Evolutionary conservation across 305 asterid genomes (phyloP).

Genomic region (Solanum aculeatissimum): DNA sequence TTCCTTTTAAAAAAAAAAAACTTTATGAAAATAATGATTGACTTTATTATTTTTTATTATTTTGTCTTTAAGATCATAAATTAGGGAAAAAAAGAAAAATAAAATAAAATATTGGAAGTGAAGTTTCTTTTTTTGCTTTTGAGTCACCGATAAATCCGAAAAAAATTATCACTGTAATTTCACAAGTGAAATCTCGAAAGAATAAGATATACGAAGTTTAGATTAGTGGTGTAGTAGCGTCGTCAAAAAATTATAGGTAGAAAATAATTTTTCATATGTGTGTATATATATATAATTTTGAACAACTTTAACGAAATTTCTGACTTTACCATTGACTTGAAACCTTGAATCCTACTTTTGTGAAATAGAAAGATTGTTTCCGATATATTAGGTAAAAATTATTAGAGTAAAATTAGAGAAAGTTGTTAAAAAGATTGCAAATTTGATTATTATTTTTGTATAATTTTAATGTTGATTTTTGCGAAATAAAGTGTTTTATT

Average conservation of each 20-base stretch:
- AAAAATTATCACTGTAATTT: neutral
- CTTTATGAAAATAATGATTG: neutral
- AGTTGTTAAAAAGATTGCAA: neutral
- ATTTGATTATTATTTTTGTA: neutral
- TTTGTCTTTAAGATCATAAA: neutral
- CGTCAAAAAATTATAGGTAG: neutral
- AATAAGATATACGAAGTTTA: neutral
- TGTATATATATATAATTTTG: neutral
- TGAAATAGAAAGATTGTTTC: neutral
- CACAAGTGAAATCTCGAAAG: fast-evolving
- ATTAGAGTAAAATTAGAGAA: neutral
- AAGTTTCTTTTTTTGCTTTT: neutral
- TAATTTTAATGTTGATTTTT: neutral
- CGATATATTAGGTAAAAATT: neutral
- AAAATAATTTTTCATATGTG: neutral
- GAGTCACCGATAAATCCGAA: neutral
- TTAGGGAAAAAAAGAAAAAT: neutral
- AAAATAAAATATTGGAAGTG: neutral
- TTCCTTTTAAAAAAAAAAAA: neutral
- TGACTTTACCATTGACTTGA: neutral
- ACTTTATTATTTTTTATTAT: neutral
- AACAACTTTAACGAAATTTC: neutral
- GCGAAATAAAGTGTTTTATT: neutral
- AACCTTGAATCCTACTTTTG: neutral
- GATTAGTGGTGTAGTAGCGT: neutral